Percentiles rank a stretch among this genome's conserved stretches.
These are phyloP conservation scores for Senecio squalidus DNA, from an alignment of 140 eudicot species.

Conservation along the genomic window DNA sequence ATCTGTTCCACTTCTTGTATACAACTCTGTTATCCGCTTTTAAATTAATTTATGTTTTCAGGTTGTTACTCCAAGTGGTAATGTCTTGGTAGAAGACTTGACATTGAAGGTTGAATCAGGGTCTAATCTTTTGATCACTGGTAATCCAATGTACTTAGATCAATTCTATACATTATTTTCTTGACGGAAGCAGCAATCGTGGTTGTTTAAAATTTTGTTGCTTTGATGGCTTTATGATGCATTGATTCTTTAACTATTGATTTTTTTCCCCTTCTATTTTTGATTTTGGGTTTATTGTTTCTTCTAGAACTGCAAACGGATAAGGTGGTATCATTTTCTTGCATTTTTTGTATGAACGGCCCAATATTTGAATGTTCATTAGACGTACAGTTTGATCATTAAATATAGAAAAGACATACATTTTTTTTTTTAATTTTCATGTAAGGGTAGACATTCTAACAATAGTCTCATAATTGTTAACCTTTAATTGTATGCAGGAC, in stretches of 20 bases:
- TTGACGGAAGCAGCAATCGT: neutral
- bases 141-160: conserved; percentile 19
- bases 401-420: too few relatives aligned
- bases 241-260: neutral
- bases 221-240: neutral
- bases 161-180: neutral
- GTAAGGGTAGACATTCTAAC: too few relatives aligned
- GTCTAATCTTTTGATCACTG: conserved; percentile 90
- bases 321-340: neutral
- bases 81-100: conserved; percentile 94
- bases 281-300: neutral
- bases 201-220: neutral
- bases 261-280: neutral
- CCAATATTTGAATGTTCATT: conserved; percentile 1
- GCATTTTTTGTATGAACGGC: neutral
- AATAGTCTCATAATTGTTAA: neutral
- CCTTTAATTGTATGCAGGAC: conserved; percentile 43
- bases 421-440: too few relatives aligned
- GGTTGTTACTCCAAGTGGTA: conserved; percentile 99
- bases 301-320: neutral
- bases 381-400: too few relatives aligned
- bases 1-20: conserved; percentile 1
- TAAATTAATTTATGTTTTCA: conserved; percentile 25
- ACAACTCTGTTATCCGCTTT: neutral
- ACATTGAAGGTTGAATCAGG: conserved; percentile 82